Conservation (phyloP, 139 green algal species). For the Microglena sp. region DNA sequence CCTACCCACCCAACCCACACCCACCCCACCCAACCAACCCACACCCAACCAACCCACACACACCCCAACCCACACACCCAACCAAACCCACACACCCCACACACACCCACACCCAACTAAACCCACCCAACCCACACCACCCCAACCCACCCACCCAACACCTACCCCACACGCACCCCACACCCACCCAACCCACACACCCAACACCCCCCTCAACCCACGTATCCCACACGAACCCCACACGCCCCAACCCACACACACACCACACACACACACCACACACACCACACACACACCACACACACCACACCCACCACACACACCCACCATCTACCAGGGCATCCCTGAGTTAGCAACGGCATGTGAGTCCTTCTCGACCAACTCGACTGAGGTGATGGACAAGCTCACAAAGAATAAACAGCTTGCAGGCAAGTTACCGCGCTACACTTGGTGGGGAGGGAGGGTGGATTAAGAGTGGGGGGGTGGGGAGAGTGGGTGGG, state of each 20-base stretch:
- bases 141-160: neutral
- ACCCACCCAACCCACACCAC: neutral
- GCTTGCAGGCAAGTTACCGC: conserved; percentile 45
- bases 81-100: neutral
- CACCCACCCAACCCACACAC: neutral
- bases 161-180: neutral
- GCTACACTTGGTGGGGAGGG: too few species aligned
- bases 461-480: too few species aligned
- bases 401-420: conserved; percentile 56
- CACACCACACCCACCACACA: neutral
- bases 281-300: neutral
- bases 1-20: neutral
- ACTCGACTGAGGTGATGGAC: conserved; percentile 31
- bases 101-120: neutral
- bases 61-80: neutral
- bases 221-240: neutral
- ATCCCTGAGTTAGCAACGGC: conserved; percentile 51
- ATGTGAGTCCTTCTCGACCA: conserved; percentile 49
- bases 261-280: neutral
- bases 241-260: neutral
- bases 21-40: neutral
- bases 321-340: conserved; percentile 7
- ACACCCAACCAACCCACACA: neutral
- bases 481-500: too few species aligned
- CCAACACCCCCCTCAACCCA: neutral